phyloP scores from a whole-genome alignment of 2,329 filamentous ascomycete species.

The Mycogone perniciosa region DNA sequence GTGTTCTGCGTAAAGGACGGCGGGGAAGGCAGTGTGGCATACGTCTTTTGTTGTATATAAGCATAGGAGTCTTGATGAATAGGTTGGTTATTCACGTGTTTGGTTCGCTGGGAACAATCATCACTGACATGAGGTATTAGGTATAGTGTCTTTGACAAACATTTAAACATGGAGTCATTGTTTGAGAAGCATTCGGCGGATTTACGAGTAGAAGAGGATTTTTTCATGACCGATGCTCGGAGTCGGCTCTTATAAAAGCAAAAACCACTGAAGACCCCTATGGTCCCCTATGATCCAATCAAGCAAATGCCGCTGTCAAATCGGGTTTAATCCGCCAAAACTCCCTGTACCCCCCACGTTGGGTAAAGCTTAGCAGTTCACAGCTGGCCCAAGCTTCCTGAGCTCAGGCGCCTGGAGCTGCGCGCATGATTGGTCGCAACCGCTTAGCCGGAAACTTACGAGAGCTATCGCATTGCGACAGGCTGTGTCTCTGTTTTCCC shows the following conservation, averaged over 20 bases:
- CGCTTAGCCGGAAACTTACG: constrained; percentile 9
- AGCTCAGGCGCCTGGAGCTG: constrained; percentile 19
- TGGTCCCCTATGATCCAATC: background rate
- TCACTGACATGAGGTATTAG: background rate
- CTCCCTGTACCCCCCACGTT: background rate
- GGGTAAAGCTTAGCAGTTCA: constrained; percentile 2
- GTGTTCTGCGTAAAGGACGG: background rate
- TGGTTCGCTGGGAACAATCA: background rate
- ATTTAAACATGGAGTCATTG: too few relatives aligned
- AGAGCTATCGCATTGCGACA: constrained; percentile 11
- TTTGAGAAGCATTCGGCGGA: too few relatives aligned
- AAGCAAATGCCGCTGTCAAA: constrained; percentile 1
- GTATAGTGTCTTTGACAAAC: background rate
- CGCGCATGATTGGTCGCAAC: constrained; percentile 23
- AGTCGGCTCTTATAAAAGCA: too few relatives aligned
- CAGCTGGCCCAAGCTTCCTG: constrained; percentile 25
- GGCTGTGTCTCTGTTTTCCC: constrained; percentile 11
- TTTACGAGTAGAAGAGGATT: too few relatives aligned
- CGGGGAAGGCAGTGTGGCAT: background rate
- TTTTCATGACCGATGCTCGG: too few relatives aligned
- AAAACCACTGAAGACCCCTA: too few relatives aligned
- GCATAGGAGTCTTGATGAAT: constrained; percentile 11
- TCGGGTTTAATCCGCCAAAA: background rate
- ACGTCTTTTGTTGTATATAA: constrained; percentile 7
- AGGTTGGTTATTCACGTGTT: background rate